A percentile compares a stretch with the other conserved stretches of the same genome.
Evolutionary conservation across 495 filamentous ascomycete genomes (phyloP).

Genomic region (Chaetomium cochliodes): DNA sequence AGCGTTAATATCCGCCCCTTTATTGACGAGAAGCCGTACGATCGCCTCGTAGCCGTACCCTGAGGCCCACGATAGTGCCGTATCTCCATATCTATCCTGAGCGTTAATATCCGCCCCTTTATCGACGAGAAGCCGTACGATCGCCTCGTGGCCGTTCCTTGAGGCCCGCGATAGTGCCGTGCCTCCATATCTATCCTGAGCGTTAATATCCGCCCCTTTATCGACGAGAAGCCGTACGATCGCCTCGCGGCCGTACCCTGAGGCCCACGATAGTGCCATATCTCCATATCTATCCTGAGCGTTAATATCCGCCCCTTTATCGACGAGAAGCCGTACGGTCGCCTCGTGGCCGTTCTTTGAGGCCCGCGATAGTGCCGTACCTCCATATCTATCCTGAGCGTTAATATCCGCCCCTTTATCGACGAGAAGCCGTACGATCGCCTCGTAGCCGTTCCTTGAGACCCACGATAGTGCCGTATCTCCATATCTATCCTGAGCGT

Average conservation of each 20-base stretch:
- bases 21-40: background rate
- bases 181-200: too few relatives aligned
- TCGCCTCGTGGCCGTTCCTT: too few relatives aligned
- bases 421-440: background rate
- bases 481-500: constrained; percentile 4
- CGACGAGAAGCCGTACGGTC: background rate
- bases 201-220: background rate
- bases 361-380: background rate
- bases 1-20: background rate
- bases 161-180: too few relatives aligned
- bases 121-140: too few relatives aligned
- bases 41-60: background rate
- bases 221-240: background rate
- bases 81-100: background rate
- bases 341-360: background rate
- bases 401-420: background rate
- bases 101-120: too few relatives aligned
- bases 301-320: background rate
- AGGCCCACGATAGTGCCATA: background rate
- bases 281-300: constrained; percentile 2
- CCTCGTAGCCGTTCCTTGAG: background rate
- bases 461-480: background rate
- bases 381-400: constrained; percentile 5
- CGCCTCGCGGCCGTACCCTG: background rate
- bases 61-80: background rate